A percentile compares a stretch with the other conserved stretches of the same genome.
Conservation (phyloP, 2,329 filamentous ascomycete species). For the Fusarium sp. region DNA sequence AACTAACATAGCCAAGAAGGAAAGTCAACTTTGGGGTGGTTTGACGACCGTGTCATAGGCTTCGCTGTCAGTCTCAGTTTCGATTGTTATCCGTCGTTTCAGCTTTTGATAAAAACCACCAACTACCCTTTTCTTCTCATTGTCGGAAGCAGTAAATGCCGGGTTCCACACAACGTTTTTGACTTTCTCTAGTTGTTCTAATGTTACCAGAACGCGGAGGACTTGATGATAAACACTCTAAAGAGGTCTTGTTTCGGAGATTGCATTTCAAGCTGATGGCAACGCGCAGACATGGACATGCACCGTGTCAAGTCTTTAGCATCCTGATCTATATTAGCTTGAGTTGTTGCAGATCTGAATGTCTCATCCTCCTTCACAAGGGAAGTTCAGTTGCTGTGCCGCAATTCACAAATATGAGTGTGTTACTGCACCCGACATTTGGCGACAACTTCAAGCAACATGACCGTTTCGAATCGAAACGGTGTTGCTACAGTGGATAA, state of each 20-base stretch:
- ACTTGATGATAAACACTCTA: neutral
- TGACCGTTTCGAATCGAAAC: slow-evolving; percentile 14
- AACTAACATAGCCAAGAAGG: slow-evolving; percentile 12
- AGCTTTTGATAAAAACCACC: neutral
- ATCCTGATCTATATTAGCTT: slow-evolving; percentile 3
- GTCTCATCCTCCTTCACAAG: neutral
- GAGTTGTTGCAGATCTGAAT: slow-evolving; percentile 6
- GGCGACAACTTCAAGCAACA: slow-evolving; percentile 3
- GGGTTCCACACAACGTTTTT: neutral
- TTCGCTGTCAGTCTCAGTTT: slow-evolving; percentile 20
- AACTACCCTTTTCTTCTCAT: neutral
- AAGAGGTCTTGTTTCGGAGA: neutral
- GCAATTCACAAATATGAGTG: neutral
- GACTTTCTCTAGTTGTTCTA: neutral
- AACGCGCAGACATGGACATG: slow-evolving; percentile 1
- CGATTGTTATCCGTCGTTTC: slow-evolving; percentile 23
- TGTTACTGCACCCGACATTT: neutral
- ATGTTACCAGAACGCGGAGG: neutral
- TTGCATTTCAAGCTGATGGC: neutral
- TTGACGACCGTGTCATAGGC: slow-evolving; percentile 13
- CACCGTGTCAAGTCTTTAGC: neutral
- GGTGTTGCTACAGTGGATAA: neutral
- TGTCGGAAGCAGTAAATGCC: neutral
- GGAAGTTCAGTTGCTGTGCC: slow-evolving; percentile 18
- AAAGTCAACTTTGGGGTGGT: slow-evolving; percentile 2